A percentile compares a stretch with the other conserved stretches of the same genome.
Evolutionary conservation across 1,284 basidiomycete genomes (phyloP).

Genomic region (Marasmius fiardii): DNA sequence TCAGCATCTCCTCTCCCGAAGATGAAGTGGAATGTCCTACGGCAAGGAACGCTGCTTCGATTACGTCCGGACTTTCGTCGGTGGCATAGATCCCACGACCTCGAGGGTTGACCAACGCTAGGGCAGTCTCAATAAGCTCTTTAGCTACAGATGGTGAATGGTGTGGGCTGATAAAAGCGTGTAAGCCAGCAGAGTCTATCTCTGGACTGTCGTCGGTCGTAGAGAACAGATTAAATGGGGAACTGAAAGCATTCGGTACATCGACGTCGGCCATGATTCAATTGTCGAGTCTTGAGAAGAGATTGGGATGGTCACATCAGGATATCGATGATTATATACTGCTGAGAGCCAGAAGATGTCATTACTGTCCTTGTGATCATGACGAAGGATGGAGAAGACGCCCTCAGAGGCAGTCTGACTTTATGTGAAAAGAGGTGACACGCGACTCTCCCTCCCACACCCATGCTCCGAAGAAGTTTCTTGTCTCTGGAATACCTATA

Average conservation of each 20-base stretch:
- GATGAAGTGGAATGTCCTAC: slow-evolving; percentile 22
- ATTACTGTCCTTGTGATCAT: not conserved
- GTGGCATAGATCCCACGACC: slow-evolving; percentile 55
- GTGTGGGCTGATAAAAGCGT: slow-evolving; percentile 35
- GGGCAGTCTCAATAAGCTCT: slow-evolving; percentile 39
- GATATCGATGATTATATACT: not conserved
- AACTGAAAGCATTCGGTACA: slow-evolving; percentile 16
- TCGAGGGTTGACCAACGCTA: slow-evolving; percentile 40
- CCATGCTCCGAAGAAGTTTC: not conserved
- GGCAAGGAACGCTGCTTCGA: slow-evolving; percentile 33
- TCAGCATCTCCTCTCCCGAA: slow-evolving; percentile 33
- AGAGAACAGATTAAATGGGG: slow-evolving; percentile 23
- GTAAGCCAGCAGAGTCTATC: not conserved
- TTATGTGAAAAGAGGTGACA: too few relatives aligned
- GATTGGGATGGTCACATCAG: not conserved
- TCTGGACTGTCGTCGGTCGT: slow-evolving; percentile 18
- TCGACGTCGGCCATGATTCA: not conserved
- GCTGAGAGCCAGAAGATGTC: not conserved
- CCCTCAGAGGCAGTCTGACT: too few relatives aligned
- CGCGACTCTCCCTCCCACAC: not conserved
- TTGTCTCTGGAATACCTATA: not conserved
- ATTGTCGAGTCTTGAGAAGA: not conserved
- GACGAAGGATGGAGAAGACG: not conserved
- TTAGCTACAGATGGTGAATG: slow-evolving; percentile 38
- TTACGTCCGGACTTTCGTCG: slow-evolving; percentile 45